Base-by-base conservation (phyloP, 805 yeast species). In the Saturnispora hagleri region DNA sequence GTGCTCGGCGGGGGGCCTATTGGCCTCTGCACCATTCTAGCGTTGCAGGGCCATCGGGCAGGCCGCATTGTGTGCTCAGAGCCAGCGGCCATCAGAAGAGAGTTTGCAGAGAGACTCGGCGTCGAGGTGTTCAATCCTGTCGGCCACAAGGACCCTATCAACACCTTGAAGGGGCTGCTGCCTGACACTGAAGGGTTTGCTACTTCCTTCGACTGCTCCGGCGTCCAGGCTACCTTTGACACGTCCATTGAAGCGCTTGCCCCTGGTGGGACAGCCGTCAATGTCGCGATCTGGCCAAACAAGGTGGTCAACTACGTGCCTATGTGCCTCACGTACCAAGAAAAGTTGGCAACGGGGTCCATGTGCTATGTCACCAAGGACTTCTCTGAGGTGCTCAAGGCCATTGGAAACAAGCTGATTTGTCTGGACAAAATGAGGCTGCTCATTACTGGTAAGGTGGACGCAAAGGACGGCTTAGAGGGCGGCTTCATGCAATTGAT, bases 211-310 rank as follows among this genome's bases (percentile, higher is more conserved):
- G 84, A 79, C 58, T 76, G 81, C 58, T 75, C 81, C 1, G 84
- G 84, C 20, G 65, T 79, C 9, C 75, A 72, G 49, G 71, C 73
- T 8, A 81, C 86, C 12, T 73, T 77, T 50, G 71, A 71, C 46
- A 71, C 82, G 4, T 77, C 79, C 3, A 61, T 82, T 38, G 69
- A 67, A 38, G 77, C 79, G 4, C 65, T 79, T 8, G 67, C 74
- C 1, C 74, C 78, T 5, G 72, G 77, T 55, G 87, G 87, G 44
- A 69, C 71, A 2, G 76, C 81, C n/a, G 77, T 79, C 31, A 82
- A 81, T 62, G 75, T 82, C 51, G 87, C 87, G 5, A 77, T 82
- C 43, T 82, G 85, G 84, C 80, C 82, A 20, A 71, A 73, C 45
- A 67, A 72, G 36, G 73, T 80, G 7, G 65, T 75, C 26, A 68